phyloP scores from a whole-genome alignment of 1,139 yeast species.

The Cylindricascospora bacillispora region DNA sequence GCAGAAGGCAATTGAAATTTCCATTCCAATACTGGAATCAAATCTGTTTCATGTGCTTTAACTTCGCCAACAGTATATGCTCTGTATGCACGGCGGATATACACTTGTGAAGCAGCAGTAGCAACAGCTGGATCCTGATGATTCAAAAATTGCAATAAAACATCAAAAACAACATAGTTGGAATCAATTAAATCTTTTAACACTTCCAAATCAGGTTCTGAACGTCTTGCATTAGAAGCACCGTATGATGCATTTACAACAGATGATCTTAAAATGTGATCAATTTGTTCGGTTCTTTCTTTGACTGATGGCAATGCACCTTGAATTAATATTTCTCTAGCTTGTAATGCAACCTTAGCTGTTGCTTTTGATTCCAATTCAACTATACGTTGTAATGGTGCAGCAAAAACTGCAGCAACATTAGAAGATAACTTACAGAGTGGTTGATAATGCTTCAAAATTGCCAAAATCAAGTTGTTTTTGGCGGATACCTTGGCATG shows the following conservation, averaged over 20 bases:
- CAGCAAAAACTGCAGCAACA: conserved; percentile 59
- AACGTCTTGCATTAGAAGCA: conserved; percentile 61
- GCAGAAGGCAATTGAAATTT: conserved; percentile 82
- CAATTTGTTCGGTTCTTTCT: conserved; percentile 94
- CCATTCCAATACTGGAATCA: conserved; percentile 71
- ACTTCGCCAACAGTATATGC: conserved; percentile 83
- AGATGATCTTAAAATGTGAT: conserved; percentile 84
- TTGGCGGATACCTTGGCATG: conserved; percentile 91
- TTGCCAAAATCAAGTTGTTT: conserved; percentile 78
- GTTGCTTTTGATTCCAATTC: conserved; percentile 82
- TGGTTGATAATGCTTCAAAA: conserved; percentile 71
- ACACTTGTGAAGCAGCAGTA: conserved; percentile 93
- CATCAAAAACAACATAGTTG: conserved; percentile 92
- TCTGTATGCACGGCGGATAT: conserved; percentile 91
- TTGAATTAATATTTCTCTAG: conserved; percentile 90
- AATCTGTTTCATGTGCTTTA: conserved; percentile 38
- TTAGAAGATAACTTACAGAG: conserved; percentile 52
- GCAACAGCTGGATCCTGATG: conserved; percentile 81
- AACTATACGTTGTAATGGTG: conserved; percentile 62
- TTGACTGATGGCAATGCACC: conserved; percentile 91
- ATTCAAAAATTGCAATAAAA: conserved; percentile 77
- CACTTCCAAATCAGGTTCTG: conserved; percentile 69
- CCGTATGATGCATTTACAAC: conserved; percentile 87
- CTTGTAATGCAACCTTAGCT: conserved; percentile 90
- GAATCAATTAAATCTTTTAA: conserved; percentile 91